Evolutionary conservation across 2,329 filamentous ascomycete species (phyloP).

Genomic region (Podosphaera fusca): DNA sequence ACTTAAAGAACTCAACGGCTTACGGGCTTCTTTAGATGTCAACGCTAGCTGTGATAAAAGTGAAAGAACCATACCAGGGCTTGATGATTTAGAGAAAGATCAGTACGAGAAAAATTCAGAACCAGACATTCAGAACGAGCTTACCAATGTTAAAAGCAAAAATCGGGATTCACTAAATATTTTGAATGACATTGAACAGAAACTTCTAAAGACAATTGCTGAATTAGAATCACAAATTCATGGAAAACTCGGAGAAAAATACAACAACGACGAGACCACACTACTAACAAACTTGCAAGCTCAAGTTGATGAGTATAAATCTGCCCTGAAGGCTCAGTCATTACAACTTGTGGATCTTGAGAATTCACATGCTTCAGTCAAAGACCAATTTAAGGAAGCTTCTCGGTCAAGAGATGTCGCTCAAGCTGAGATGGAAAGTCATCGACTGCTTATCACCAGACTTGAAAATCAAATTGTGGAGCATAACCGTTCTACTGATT

Average conservation of each 20-base stretch:
- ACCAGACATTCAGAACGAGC: conserved; percentile 37
- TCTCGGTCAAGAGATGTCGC: conserved; percentile 30
- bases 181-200: conserved; percentile 48
- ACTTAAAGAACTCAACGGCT: conserved; percentile 41
- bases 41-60: conserved; percentile 6
- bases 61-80: conserved; percentile 6
- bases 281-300: conserved; percentile 35
- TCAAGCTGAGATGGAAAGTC: conserved; percentile 20
- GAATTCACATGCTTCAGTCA: conserved; percentile 40
- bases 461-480: conserved; percentile 35
- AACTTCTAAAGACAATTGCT: conserved; percentile 47
- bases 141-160: conserved; percentile 52
- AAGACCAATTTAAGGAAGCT: conserved; percentile 44
- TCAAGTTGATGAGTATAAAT: conserved; percentile 65
- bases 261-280: not conserved
- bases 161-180: conserved; percentile 47
- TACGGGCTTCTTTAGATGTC: conserved; percentile 23
- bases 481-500: conserved; percentile 31
- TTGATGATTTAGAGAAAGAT: conserved; percentile 12
- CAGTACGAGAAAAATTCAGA: conserved; percentile 24
- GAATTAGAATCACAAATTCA: conserved; percentile 41
- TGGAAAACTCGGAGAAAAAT: conserved; percentile 10
- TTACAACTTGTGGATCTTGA: conserved; percentile 53
- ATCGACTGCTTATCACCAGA: conserved; percentile 23
- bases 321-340: conserved; percentile 44